Evolutionary conservation across 306 rosid species (phyloP).

Genomic region (Albizia julibrissin): DNA sequence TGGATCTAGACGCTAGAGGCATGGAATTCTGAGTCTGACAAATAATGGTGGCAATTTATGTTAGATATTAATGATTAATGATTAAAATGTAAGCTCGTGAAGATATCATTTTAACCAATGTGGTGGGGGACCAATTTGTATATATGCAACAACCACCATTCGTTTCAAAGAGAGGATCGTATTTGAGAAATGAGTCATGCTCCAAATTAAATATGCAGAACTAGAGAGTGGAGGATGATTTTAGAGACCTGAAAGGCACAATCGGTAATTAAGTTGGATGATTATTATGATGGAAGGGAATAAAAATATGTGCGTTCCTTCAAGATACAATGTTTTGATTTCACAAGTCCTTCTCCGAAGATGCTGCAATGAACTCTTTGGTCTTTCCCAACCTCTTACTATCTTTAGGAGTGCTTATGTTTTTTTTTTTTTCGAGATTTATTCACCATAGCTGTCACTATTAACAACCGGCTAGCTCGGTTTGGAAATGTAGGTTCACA

Average conservation of each 20-base stretch:
- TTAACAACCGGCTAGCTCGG: no score
- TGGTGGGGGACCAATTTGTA: background rate
- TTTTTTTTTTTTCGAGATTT: no score
- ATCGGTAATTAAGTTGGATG: background rate
- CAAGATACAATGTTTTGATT: no score
- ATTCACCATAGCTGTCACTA: rapidly evolving
- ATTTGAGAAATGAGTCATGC: slow-evolving; percentile 23
- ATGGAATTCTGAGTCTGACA: background rate
- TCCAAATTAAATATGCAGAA: background rate
- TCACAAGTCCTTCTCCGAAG: no score
- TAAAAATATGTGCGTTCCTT: background rate
- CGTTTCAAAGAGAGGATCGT: background rate
- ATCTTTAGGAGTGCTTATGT: background rate
- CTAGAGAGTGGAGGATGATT: background rate
- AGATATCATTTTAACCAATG: background rate
- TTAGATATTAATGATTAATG: background rate
- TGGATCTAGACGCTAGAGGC: background rate
- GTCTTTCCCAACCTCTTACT: slow-evolving; percentile 8
- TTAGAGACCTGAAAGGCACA: background rate
- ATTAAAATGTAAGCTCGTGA: background rate
- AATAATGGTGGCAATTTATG: background rate
- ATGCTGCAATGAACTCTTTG: background rate
- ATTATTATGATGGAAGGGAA: background rate
- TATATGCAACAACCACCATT: slow-evolving; percentile 2
- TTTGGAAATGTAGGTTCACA: no score